These are phyloP conservation scores for Cutaneotrichosporon curvatum DNA, from an alignment of 1,284 basidiomycete genomes.

Conservation along the genomic window DNA sequence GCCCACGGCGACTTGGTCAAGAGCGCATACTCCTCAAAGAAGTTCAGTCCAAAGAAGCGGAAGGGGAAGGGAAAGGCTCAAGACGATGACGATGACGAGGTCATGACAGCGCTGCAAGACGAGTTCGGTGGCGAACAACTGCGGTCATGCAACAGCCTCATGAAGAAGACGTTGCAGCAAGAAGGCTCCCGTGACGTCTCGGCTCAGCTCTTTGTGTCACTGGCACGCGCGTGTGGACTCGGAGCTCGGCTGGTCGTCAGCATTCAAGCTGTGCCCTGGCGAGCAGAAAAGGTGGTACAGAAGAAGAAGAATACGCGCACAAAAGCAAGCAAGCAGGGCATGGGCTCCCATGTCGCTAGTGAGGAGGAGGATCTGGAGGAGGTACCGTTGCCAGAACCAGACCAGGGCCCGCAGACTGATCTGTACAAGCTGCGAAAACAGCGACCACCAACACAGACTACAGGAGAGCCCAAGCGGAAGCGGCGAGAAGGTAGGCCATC, in stretches of 20 bases:
- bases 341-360: slow-evolving; percentile 13
- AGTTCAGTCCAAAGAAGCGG: background rate
- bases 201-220: slow-evolving; percentile 82
- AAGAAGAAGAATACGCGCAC: slow-evolving; percentile 31
- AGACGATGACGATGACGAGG: slow-evolving; percentile 30
- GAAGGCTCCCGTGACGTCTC: slow-evolving; percentile 79
- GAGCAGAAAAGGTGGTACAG: slow-evolving; percentile 43
- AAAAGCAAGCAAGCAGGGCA: slow-evolving; percentile 1
- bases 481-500: slow-evolving; percentile 27
- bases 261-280: slow-evolving; percentile 84
- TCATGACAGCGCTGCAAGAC: slow-evolving; percentile 30
- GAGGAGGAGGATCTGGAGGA: slow-evolving; percentile 26
- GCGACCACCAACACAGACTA: slow-evolving; percentile 21
- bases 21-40: slow-evolving; percentile 4
- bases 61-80: slow-evolving; percentile 47
- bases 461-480: slow-evolving; percentile 29
- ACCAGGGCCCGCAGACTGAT: slow-evolving; percentile 21
- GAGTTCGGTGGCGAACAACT: slow-evolving; percentile 61
- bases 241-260: slow-evolving; percentile 84
- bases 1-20: slow-evolving; percentile 20
- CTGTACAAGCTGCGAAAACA: slow-evolving; percentile 33
- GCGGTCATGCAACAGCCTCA: slow-evolving; percentile 69
- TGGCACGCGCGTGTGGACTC: slow-evolving; percentile 79
- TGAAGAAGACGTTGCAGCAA: slow-evolving; percentile 77
- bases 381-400: slow-evolving; percentile 17